Evolutionary conservation across 441 rosid species (phyloP).

Genomic region (Euphorbia corollata): DNA sequence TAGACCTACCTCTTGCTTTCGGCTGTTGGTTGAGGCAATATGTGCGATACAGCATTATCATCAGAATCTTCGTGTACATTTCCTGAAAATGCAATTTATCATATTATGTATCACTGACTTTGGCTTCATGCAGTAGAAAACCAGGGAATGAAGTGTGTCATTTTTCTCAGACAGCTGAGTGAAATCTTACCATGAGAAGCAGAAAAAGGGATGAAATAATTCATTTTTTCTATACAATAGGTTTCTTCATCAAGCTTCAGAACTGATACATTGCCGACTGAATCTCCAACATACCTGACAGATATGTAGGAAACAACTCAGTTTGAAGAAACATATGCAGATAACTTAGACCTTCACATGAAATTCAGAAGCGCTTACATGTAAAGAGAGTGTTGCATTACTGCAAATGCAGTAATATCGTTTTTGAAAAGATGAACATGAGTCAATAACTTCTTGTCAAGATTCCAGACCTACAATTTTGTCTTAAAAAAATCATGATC

Average conservation of each 20-base stretch:
- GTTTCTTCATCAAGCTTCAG: constrained; percentile 55
- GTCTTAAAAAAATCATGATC: constrained; percentile 20
- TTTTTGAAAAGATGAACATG: constrained; percentile 41
- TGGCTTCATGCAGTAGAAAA: not conserved
- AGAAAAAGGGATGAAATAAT: constrained; percentile 58
- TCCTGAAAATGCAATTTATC: constrained; percentile 34
- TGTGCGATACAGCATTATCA: constrained; percentile 47
- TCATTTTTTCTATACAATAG: constrained; percentile 39
- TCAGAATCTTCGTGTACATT: constrained; percentile 41
- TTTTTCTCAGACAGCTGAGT: not conserved
- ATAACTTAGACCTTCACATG: not conserved
- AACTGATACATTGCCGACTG: constrained; percentile 62
- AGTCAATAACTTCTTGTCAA: constrained; percentile 57
- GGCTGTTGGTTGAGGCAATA: constrained; percentile 68
- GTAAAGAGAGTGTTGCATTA: constrained; percentile 54
- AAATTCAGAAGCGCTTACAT: constrained; percentile 46
- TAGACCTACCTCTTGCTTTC: constrained; percentile 67
- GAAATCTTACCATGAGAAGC: constrained; percentile 61
- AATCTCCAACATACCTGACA: constrained; percentile 73
- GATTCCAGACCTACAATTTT: constrained; percentile 64
- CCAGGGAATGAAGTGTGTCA: not conserved
- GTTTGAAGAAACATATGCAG: constrained; percentile 8
- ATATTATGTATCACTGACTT: not conserved
- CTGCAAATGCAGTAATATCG: constrained; percentile 56
- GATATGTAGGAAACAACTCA: constrained; percentile 15